A percentile compares a stretch with the other conserved stretches of the same genome.
phyloP scores from a whole-genome alignment of 192 early-diverging fungal species.

The Chytriomyces confervae region DNA sequence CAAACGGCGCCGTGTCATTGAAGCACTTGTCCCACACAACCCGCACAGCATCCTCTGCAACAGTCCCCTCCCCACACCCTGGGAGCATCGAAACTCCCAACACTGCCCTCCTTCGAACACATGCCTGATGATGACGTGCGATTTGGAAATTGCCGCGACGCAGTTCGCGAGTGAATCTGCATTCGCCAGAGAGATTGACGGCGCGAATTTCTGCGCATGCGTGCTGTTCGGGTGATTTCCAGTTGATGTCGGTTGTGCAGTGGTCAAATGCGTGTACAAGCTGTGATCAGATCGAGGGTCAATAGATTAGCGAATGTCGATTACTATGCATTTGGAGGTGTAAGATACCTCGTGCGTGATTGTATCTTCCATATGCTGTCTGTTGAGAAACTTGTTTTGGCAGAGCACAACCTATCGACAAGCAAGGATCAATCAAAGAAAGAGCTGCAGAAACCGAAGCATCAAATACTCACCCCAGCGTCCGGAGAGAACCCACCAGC shows the following conservation, averaged over 20 bases:
- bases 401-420: conserved; percentile 73
- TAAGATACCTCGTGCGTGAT: conserved; percentile 80
- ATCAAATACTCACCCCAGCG: conserved; percentile 52
- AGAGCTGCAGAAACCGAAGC: too few species aligned
- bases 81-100: conserved; percentile 80
- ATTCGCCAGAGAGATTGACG: conserved; percentile 53
- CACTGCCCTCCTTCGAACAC: conserved; percentile 85
- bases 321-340: not conserved
- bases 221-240: conserved; percentile 53
- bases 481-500: conserved; percentile 88
- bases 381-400: conserved; percentile 78
- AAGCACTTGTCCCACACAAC: conserved; percentile 88
- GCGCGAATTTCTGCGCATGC: conserved; percentile 65
- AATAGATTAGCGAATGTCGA: not conserved
- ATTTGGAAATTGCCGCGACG: conserved; percentile 48
- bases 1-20: too few species aligned
- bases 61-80: conserved; percentile 70
- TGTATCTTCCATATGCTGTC: conserved; percentile 87
- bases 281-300: conserved; percentile 17
- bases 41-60: conserved; percentile 85
- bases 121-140: conserved; percentile 62
- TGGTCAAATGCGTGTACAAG: conserved; percentile 65
- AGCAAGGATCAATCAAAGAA: too few species aligned
- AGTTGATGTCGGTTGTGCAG: conserved; percentile 52
- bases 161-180: conserved; percentile 53